phyloP scores from a whole-genome alignment of 2,329 filamentous ascomycete species.

The Cladosporium sp. region DNA sequence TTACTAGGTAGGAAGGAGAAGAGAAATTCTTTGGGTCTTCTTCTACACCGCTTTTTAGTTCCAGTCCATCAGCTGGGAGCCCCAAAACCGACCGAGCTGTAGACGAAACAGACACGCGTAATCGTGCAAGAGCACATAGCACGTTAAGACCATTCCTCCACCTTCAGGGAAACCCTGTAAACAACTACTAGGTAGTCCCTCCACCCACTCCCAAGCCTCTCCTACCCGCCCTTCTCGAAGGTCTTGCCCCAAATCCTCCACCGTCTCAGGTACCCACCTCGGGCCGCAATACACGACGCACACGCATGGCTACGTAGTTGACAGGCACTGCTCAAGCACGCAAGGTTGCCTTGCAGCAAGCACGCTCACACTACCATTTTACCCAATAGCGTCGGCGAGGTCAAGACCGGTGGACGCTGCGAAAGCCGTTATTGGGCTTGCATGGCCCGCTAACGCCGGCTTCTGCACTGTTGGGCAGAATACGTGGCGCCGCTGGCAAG shows the following conservation, averaged over 20 bases:
- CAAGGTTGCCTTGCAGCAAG: constrained; percentile 12
- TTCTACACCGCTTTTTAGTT: too few relatives aligned
- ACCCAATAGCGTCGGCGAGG: background rate
- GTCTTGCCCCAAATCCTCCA: background rate
- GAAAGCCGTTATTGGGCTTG: constrained; percentile 6
- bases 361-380: background rate
- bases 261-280: background rate
- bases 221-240: background rate
- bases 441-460: constrained; percentile 7
- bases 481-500: constrained; percentile 11
- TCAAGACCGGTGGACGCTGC: background rate
- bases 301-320: constrained; percentile 2
- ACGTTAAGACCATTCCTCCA: too few relatives aligned
- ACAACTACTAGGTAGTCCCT: too few relatives aligned
- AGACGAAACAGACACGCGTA: too few relatives aligned
- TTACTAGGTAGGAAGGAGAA: too few relatives aligned
- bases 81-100: too few relatives aligned
- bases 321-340: background rate
- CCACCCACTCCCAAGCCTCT: too few relatives aligned
- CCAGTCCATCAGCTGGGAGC: too few relatives aligned
- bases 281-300: constrained; percentile 5
- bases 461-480: constrained; percentile 9
- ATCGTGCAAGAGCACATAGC: too few relatives aligned
- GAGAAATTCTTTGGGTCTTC: too few relatives aligned
- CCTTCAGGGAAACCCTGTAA: too few relatives aligned